A percentile compares a stretch with the other conserved stretches of the same genome.
These are phyloP conservation scores for Nidularia pulvinata DNA, from an alignment of 768 basidiomycete species.

Conservation along the genomic window DNA sequence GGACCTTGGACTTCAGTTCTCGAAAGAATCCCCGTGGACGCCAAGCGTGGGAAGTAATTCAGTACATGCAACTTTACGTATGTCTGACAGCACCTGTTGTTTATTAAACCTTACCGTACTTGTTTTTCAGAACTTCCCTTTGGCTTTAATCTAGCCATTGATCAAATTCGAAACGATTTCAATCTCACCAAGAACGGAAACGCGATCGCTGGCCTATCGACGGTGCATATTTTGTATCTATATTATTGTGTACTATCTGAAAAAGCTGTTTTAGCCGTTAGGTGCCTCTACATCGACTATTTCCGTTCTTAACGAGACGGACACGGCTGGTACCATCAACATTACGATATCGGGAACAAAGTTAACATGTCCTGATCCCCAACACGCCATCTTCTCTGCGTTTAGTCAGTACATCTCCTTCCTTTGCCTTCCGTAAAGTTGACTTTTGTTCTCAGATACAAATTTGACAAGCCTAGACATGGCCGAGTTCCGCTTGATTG, in stretches of 20 bases:
- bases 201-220: conserved; percentile 57
- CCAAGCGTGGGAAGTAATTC: conserved; percentile 57
- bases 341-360: conserved; percentile 59
- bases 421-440: conserved; percentile 1
- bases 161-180: conserved; percentile 65
- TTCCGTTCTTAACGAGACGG: conserved; percentile 42
- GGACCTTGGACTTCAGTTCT: conserved; percentile 56
- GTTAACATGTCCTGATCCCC: conserved; percentile 42
- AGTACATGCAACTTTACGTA: conserved; percentile 60
- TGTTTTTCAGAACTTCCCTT: conserved; percentile 58
- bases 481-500: conserved; percentile 58
- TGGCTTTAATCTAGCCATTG: conserved; percentile 60
- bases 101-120: background rate
- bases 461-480: conserved; percentile 49
- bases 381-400: conserved; percentile 50
- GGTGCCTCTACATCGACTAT: conserved; percentile 67
- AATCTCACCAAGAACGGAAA: conserved; percentile 53
- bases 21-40: conserved; percentile 49
- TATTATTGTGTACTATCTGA: background rate
- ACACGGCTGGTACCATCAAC: conserved; percentile 64
- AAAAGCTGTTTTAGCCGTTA: conserved; percentile 38
- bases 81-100: conserved; percentile 8
- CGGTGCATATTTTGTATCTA: conserved; percentile 28
- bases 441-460: conserved; percentile 35
- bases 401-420: conserved; percentile 60